phyloP scores from a whole-genome alignment of 441 rosid genomes.

The Gossypium davidsonii region DNA sequence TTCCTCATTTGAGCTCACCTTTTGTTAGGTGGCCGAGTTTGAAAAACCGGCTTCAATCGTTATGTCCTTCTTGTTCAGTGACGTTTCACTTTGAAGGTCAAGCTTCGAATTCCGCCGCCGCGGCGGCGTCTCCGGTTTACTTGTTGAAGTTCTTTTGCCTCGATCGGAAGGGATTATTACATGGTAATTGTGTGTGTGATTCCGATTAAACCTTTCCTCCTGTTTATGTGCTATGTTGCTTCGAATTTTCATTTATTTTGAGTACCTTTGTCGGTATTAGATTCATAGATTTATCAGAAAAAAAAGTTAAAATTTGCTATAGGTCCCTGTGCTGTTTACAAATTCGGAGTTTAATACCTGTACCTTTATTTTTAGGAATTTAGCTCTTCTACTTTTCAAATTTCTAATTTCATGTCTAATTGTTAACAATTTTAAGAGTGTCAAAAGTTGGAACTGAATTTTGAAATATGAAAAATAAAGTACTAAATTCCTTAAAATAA shows the following conservation, averaged over 20 bases:
- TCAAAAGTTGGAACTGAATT: too few relatives aligned
- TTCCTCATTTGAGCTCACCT: conserved; percentile 37
- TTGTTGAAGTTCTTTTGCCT: conserved; percentile 65
- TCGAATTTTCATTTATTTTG: neutral
- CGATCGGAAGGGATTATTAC: conserved; percentile 56
- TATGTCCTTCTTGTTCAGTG: conserved; percentile 53
- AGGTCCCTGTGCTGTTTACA: too few relatives aligned
- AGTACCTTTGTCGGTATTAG: too few relatives aligned
- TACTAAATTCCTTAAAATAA: too few relatives aligned
- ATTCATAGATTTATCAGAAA: too few relatives aligned
- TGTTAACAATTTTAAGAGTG: too few relatives aligned
- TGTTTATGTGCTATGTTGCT: neutral
- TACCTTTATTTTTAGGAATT: too few relatives aligned
- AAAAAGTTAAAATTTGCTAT: too few relatives aligned
- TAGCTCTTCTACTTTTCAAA: too few relatives aligned
- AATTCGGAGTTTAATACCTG: too few relatives aligned
- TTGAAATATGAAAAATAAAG: too few relatives aligned
- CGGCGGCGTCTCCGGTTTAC: conserved; percentile 41
- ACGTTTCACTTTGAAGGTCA: conserved; percentile 37
- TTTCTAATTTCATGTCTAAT: too few relatives aligned
- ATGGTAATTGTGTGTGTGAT: conserved; percentile 37
- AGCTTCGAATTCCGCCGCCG: conserved; percentile 22
- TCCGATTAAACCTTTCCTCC: neutral
- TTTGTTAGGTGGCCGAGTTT: conserved; percentile 62
- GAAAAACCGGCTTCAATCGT: conserved; percentile 50